Evolutionary conservation across 108 stramenopile species (phyloP).

Genomic region (Cyclostephanos invisitatus): DNA sequence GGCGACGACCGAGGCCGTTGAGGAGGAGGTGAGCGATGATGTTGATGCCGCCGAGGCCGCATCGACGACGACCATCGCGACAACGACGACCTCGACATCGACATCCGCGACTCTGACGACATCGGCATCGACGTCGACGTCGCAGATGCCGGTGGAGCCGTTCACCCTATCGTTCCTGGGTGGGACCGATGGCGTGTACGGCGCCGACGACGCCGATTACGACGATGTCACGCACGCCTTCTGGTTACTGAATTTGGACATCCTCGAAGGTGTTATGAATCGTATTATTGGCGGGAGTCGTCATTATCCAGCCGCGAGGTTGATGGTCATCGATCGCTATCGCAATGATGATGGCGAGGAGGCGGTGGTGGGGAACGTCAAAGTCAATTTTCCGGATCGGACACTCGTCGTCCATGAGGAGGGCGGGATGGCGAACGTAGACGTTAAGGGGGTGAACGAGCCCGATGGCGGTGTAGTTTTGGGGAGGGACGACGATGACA

Average conservation of each 20-base stretch:
- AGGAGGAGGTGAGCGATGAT: neutral
- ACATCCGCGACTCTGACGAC: neutral
- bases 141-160: neutral
- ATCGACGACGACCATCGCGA: neutral
- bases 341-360: neutral
- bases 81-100: neutral
- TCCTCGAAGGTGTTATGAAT: conserved; percentile 43
- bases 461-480: too few species aligned
- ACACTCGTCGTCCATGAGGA: neutral
- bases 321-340: too few species aligned
- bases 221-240: conserved; percentile 54
- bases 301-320: neutral
- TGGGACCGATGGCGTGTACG: neutral
- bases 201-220: neutral
- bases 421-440: neutral
- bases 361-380: neutral
- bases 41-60: neutral
- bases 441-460: neutral
- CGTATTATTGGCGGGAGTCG: conserved; percentile 40
- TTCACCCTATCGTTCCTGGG: conserved; percentile 53
- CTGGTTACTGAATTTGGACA: conserved; percentile 61
- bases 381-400: neutral
- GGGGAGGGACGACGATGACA: neutral
- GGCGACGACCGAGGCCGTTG: neutral
- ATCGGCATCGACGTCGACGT: neutral